Conservation (phyloP, 1,284 basidiomycete species). For the Singerocomus inundabilis region DNA sequence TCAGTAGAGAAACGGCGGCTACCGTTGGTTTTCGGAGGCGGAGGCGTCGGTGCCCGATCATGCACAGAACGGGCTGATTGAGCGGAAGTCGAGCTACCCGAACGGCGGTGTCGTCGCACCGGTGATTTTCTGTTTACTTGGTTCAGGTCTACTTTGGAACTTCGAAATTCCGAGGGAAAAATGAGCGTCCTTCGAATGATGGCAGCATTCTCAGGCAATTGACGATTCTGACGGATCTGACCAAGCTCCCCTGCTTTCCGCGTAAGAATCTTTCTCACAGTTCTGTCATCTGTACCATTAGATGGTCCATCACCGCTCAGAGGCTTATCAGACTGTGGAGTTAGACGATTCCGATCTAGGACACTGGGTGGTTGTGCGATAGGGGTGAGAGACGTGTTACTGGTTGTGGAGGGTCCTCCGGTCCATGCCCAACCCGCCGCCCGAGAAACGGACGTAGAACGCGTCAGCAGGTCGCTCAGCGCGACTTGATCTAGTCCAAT, state of each 20-base stretch:
- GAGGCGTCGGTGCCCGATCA: conserved; percentile 79
- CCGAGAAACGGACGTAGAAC: conserved; percentile 65
- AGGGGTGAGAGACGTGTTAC: conserved; percentile 17
- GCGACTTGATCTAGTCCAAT: conserved; percentile 71
- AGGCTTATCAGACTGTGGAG: conserved; percentile 33
- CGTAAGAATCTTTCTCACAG: conserved; percentile 35
- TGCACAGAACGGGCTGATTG: conserved; percentile 64
- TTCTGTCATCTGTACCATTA: conserved; percentile 33
- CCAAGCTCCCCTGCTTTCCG: conserved; percentile 41
- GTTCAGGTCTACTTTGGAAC: conserved; percentile 52
- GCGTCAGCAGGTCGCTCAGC: conserved; percentile 65
- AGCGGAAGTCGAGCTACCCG: conserved; percentile 53
- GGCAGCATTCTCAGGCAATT: conserved; percentile 41
- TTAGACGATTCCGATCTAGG: conserved; percentile 29
- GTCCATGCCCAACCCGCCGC: conserved; percentile 42
- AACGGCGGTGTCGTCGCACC: conserved; percentile 47
- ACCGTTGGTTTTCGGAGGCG: conserved; percentile 60
- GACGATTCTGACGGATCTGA: conserved; percentile 41
- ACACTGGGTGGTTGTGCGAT: conserved; percentile 12
- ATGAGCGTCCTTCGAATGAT: conserved; percentile 76
- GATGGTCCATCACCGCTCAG: conserved; percentile 36
- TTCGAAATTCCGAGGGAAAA: conserved; percentile 62
- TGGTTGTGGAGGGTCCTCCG: conserved; percentile 37
- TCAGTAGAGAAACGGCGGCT: conserved; percentile 62
- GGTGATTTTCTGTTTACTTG: conserved; percentile 56